Evolutionary conservation across 108 stramenopile genomes (phyloP), one percentile per base, ranked within the genome.

Genomic region (Poteriospumella lacustris): DNA sequence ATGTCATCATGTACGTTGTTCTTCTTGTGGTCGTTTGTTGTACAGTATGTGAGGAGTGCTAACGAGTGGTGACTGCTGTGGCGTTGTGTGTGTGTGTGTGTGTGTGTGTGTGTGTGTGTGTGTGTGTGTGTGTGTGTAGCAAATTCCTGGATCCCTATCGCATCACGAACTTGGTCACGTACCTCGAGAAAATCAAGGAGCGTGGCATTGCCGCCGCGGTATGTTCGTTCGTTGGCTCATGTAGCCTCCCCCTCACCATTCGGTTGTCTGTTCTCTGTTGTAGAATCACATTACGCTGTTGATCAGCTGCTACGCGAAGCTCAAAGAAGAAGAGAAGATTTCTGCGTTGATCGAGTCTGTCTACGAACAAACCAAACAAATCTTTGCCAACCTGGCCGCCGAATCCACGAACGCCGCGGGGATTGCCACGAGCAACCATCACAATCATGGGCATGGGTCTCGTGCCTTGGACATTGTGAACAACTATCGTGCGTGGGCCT

Each of bases 91-190:
- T n/a, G n/a, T n/a, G n/a, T n/a, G n/a, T n/a, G n/a, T n/a, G n/a
- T n/a, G n/a, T n/a, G n/a, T n/a, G n/a, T n/a, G n/a, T n/a, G n/a
- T n/a, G n/a, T n/a, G n/a, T n/a, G n/a, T n/a, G n/a, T n/a, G n/a
- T n/a, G n/a, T n/a, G n/a, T 19, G 15, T 56, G 15, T 56, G 24
- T 56, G 15, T 56, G 15, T 56, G 24, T 36, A 36, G 64, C 19
- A 36, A 24, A 34, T 73, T 42, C 36, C 41, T 73, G 5, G 70
- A 73, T 56, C 12, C 70, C 12, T 56, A 73, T 52, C 70, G 70
- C 5, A 73, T 73, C 12, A 5, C 5, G 31, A 34, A 5, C 42
- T 56, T 73, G 28, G 31, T 56, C 24, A 5, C 24, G 38, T 73
- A 73, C 31, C 15, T 73, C n/a, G 70, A 73, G 24, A 5, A 38